These are phyloP conservation scores for Calonectria pseudoturangicola DNA, from an alignment of 2,329 filamentous ascomycete genomes.

Conservation along the genomic window DNA sequence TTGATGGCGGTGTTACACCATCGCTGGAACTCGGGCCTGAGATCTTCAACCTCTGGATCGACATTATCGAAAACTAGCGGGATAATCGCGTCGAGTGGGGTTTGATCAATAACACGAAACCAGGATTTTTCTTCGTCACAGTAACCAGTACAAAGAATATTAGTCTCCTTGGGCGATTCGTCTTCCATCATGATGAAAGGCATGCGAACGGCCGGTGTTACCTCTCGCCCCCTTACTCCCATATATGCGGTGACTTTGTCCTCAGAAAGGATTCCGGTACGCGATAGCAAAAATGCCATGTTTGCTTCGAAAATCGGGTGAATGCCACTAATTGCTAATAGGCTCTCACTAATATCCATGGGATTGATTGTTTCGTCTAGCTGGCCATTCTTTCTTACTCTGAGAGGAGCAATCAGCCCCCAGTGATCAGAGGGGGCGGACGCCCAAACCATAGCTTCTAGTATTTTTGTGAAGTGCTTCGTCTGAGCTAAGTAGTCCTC, in stretches of 20 bases:
- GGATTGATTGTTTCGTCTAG: too few relatives aligned
- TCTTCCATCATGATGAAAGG: too few relatives aligned
- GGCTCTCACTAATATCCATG: too few relatives aligned
- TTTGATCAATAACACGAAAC: neutral
- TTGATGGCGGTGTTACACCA: neutral
- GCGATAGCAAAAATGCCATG: neutral
- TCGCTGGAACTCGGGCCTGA: neutral
- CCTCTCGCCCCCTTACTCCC: neutral
- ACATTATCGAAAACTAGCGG: neutral
- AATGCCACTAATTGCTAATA: too few relatives aligned
- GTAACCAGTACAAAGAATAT: neutral
- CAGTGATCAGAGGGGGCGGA: too few relatives aligned
- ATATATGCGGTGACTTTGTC: neutral
- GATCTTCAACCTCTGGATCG: neutral
- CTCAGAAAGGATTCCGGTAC: neutral
- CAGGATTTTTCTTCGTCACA: neutral
- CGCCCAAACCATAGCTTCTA: rapidly evolving
- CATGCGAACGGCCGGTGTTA: neutral
- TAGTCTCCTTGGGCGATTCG: too few relatives aligned
- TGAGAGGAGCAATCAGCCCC: neutral
- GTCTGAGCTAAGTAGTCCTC: too few relatives aligned
- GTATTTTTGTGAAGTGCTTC: too few relatives aligned
- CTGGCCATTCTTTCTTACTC: rapidly evolving
- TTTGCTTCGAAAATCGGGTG: neutral
- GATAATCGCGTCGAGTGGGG: neutral